phyloP scores from a whole-genome alignment of 805 yeast genomes.

The Cyberlindnera samutprakarnensis region DNA sequence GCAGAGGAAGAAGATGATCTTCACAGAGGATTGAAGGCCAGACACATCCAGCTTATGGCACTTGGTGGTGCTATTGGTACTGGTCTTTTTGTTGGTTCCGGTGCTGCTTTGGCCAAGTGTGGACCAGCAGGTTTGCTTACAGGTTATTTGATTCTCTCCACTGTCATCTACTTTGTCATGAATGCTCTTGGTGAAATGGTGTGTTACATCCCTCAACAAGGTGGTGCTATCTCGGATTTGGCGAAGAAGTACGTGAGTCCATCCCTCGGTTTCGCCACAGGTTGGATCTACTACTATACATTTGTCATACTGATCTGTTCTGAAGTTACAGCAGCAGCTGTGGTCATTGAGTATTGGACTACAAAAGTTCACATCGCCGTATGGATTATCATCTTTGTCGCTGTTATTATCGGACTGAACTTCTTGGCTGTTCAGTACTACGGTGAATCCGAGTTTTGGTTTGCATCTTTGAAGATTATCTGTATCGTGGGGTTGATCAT shows the following conservation, averaged over 20 bases:
- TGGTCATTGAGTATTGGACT: conserved; percentile 47
- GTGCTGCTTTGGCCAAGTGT: conserved; percentile 42
- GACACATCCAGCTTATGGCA: conserved; percentile 72
- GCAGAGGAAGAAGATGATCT: too few relatives aligned
- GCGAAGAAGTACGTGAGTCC: conserved; percentile 43
- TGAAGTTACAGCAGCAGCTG: conserved; percentile 56
- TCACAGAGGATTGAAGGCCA: conserved; percentile 54
- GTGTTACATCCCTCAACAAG: conserved; percentile 58
- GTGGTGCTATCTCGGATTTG: conserved; percentile 56
- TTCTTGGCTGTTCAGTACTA: conserved; percentile 51
- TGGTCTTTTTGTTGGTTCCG: conserved; percentile 62
- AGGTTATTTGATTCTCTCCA: conserved; percentile 60
- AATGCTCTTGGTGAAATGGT: conserved; percentile 80
- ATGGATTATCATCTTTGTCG: conserved; percentile 51
- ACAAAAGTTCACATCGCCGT: conserved; percentile 49
- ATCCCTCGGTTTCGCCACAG: conserved; percentile 22
- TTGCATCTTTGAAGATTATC: conserved; percentile 47
- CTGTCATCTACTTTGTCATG: conserved; percentile 56
- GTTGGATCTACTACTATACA: conserved; percentile 23
- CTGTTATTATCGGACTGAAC: conserved; percentile 38
- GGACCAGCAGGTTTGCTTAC: conserved; percentile 68
- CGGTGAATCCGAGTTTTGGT: conserved; percentile 62
- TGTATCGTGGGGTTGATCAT: conserved; percentile 57
- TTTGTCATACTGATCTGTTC: conserved; percentile 22
- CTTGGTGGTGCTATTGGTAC: conserved; percentile 78